Base-by-base conservation (phyloP, 345 rosid species). In the Salix udensis region DNA sequence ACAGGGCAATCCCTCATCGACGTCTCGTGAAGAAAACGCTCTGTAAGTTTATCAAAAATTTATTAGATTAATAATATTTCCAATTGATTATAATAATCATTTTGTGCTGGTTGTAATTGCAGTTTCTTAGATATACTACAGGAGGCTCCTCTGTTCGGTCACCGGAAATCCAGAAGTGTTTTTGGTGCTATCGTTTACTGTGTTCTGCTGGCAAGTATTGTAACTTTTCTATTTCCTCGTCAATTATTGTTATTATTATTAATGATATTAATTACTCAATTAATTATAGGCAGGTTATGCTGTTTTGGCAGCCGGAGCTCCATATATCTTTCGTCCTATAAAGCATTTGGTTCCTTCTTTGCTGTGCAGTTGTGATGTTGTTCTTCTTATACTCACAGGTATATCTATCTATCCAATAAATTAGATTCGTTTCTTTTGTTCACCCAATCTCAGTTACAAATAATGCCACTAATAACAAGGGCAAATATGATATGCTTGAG, bases 51-150 rank as follows among this genome's bases (percentile, higher is more conserved):
- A 40, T 40, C 44, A 40, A 40, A 12, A 2, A 40, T 40, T 40
- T 40, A 40, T 40, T 10, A 40, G 1, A 40, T 9, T 10, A 40
- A 10, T 12, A 40, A 10, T 40, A 40, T 50, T 65, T 36, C 23
- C 31, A 6, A 4, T 37, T 72, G 6, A 28, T 52, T 1, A 44
- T 55, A 24, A 2, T 7, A 4, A 18, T 1, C 31, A 53, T 16
- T 42, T 1, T 52, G 15, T 28, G 28, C 11, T 26, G 16, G 6
- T 58, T 62, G 7, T 28, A 7, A 15, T 62, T 26, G 24, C 66
- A 92, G 98, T 87, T 94, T 94, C 74, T 89, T 91, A 52, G 97
- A 94, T 82, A 94, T 94, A 80, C 87, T 94, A 68, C 95, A 94
- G 39, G 98, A 94, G 77, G 97, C 98, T 77, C 95, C 98, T 68